Evolutionary conservation across 495 filamentous ascomycete genomes (phyloP).

Genomic region (Margaritispora aquatica): DNA sequence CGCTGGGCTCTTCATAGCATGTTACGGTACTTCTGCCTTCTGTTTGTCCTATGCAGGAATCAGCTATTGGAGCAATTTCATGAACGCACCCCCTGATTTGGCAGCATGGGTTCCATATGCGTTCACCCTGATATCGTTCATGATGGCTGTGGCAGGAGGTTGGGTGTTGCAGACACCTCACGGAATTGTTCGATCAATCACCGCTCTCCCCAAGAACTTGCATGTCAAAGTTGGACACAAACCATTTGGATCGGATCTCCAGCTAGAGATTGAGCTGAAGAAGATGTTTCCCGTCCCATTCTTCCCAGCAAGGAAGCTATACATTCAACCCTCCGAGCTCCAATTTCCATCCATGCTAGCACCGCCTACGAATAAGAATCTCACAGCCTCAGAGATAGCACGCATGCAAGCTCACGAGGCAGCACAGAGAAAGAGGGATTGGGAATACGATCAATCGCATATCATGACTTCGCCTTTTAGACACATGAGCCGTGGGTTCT

Average conservation of each 20-base stretch:
- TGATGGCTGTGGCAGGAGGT: conserved; percentile 39
- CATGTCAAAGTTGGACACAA: neutral
- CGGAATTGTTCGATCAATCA: conserved; percentile 35
- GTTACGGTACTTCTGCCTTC: conserved; percentile 48
- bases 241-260: conserved; percentile 2
- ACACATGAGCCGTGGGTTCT: conserved; percentile 28
- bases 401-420: conserved; percentile 26
- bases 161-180: conserved; percentile 38
- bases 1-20: conserved; percentile 47
- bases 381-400: conserved; percentile 4
- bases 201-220: conserved; percentile 17
- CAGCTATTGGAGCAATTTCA: conserved; percentile 43
- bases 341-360: neutral
- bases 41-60: conserved; percentile 51
- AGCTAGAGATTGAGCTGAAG: conserved; percentile 21
- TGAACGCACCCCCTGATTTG: conserved; percentile 36
- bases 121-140: conserved; percentile 36
- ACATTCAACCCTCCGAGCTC: conserved; percentile 16
- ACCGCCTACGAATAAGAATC: neutral
- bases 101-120: conserved; percentile 35
- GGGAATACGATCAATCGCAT: conserved; percentile 35
- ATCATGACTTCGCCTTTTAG: conserved; percentile 46
- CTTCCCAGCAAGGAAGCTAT: conserved; percentile 18
- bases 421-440: conserved; percentile 18
- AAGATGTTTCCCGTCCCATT: conserved; percentile 24